Evolutionary conservation across 768 basidiomycete genomes (phyloP).

Genomic region (Coprinopsis sp.): DNA sequence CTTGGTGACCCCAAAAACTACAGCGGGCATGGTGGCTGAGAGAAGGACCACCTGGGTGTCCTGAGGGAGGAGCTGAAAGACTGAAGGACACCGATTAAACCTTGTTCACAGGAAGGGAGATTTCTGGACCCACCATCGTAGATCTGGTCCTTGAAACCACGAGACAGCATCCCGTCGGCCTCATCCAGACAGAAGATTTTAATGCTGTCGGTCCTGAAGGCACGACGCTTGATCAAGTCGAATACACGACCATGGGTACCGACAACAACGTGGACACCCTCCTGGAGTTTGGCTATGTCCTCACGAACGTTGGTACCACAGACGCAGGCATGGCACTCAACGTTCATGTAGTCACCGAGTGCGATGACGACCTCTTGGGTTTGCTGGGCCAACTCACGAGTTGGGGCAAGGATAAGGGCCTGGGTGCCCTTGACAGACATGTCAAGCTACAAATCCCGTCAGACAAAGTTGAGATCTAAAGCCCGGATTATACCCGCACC

Average conservation of each 20-base stretch:
- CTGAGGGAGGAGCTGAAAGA: constrained; percentile 95
- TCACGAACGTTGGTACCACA: constrained; percentile 97
- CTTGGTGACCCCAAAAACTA: constrained; percentile 96
- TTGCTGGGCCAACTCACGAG: constrained; percentile 95
- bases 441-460: constrained; percentile 56
- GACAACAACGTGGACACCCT: constrained; percentile 85
- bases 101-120: background rate
- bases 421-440: constrained; percentile 84
- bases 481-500: constrained; percentile 22
- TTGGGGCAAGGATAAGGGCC: constrained; percentile 97
- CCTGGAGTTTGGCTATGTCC: constrained; percentile 95
- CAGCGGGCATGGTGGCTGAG: constrained; percentile 95
- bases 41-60: constrained; percentile 97
- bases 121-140: constrained; percentile 58
- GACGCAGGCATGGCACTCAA: constrained; percentile 95
- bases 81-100: constrained; percentile 20
- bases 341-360: constrained; percentile 91
- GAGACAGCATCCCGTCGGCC: constrained; percentile 41
- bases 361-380: constrained; percentile 96
- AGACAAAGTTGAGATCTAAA: background rate
- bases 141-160: constrained; percentile 99
- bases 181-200: constrained; percentile 59
- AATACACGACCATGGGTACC: constrained; percentile 95
- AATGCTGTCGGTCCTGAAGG: constrained; percentile 81
- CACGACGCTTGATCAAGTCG: constrained; percentile 96